Conservation (phyloP, 306 rosid genomes). For the Ochetophila trinervis region DNA sequence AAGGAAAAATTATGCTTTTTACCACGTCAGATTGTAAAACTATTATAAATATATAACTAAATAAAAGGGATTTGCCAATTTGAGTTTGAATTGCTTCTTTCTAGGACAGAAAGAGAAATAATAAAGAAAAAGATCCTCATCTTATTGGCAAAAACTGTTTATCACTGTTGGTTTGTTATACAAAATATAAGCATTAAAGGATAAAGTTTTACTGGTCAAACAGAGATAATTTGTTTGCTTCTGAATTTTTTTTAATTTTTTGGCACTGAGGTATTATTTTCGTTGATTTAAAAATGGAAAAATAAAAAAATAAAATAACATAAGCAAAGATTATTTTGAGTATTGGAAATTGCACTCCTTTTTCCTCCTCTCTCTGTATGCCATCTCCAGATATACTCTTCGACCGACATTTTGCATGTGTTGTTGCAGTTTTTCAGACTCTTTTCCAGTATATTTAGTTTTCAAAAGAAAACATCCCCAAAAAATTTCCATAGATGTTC, state of each 20-base stretch:
- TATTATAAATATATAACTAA: background rate
- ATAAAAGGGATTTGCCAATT: background rate
- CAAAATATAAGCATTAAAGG: background rate
- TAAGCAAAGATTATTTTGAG: no score
- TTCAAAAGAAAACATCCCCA: background rate
- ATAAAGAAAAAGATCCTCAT: no score
- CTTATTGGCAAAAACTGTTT: no score
- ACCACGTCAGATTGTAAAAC: background rate
- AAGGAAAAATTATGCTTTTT: background rate
- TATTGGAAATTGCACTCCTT: constrained; percentile 17
- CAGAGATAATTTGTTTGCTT: background rate
- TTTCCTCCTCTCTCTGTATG: background rate
- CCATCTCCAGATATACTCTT: constrained; percentile 10
- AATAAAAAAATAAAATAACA: no score
- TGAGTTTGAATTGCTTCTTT: background rate
- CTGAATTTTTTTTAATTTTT: background rate
- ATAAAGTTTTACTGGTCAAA: background rate
- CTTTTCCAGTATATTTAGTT: background rate
- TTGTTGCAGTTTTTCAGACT: constrained; percentile 8
- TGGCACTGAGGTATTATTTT: no score
- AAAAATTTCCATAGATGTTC: background rate
- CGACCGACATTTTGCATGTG: constrained; percentile 33
- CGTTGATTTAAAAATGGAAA: no score
- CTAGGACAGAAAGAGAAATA: background rate
- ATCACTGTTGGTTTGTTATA: background rate